Percentiles rank a stretch among this genome's conserved stretches.
Conservation (phyloP, 2,329 filamentous ascomycete species). For the Eurotiales sp. region DNA sequence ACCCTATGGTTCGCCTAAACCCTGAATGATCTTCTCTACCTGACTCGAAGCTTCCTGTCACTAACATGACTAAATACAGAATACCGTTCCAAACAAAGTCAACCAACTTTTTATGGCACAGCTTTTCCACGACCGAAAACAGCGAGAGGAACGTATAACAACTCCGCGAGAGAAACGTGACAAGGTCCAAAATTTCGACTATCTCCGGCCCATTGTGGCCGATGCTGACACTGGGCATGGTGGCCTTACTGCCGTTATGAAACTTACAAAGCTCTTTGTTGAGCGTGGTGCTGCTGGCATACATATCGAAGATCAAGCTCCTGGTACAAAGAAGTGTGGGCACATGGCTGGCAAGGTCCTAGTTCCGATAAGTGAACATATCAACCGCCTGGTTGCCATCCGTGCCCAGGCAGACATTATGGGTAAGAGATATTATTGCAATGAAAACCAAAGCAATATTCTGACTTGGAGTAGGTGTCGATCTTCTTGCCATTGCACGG, state of each 20-base stretch:
- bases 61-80: constrained; percentile 49
- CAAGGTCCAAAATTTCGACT: constrained; percentile 79
- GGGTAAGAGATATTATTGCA: constrained; percentile 52
- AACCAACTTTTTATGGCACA: constrained; percentile 97
- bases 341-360: constrained; percentile 99
- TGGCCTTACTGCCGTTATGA: constrained; percentile 98
- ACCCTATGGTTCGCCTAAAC: constrained; percentile 68
- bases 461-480: constrained; percentile 54
- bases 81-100: constrained; percentile 97
- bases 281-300: constrained; percentile 97
- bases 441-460: neutral
- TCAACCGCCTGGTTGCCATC: constrained; percentile 94
- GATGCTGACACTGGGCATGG: constrained; percentile 97
- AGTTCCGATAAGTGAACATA: constrained; percentile 95
- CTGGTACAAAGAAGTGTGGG: constrained; percentile 98
- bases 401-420: constrained; percentile 98
- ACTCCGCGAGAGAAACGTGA: constrained; percentile 68
- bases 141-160: constrained; percentile 87
- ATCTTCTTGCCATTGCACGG: constrained; percentile 85
- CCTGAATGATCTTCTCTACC: neutral
- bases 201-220: constrained; percentile 90
- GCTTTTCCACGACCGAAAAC: constrained; percentile 98
- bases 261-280: constrained; percentile 95
- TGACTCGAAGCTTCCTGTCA: neutral
- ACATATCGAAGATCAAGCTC: constrained; percentile 97